phyloP scores from a whole-genome alignment of 306 rosid species.

The Mimosa bimucronata region DNA sequence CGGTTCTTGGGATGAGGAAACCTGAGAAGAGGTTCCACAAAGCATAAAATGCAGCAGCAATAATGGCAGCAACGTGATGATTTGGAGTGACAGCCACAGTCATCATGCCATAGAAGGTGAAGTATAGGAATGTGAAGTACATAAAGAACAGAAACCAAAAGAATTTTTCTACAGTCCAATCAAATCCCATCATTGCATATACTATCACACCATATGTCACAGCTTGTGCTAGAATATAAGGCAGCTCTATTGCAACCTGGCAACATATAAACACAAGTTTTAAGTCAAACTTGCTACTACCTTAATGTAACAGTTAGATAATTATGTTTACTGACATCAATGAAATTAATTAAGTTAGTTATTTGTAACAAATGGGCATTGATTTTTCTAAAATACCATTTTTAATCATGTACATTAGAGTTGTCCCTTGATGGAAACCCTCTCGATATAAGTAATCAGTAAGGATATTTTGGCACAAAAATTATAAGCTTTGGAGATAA shows the following conservation, averaged over 20 bases:
- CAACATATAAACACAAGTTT: constrained; percentile 1
- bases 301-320: neutral
- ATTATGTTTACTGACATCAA: no score
- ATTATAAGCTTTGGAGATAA: no score
- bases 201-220: constrained; percentile 52
- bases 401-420: no score
- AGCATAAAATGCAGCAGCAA: constrained; percentile 57
- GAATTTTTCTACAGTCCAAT: constrained; percentile 57
- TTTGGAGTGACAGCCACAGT: constrained; percentile 71
- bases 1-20: constrained; percentile 60
- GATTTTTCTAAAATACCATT: no score
- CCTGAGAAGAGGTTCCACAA: constrained; percentile 80
- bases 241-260: constrained; percentile 73
- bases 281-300: neutral
- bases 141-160: constrained; percentile 69
- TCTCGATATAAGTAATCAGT: no score
- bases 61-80: constrained; percentile 58
- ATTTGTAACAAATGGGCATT: no score
- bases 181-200: constrained; percentile 71
- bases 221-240: constrained; percentile 64
- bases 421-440: no score
- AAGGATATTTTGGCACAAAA: no score
- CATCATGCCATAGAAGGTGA: constrained; percentile 82
- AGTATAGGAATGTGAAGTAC: constrained; percentile 64
- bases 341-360: no score